A percentile compares a stretch with the other conserved stretches of the same genome.
phyloP scores from a whole-genome alignment of 148 eudicot genomes.

The Rhododendron kiyosumense region DNA sequence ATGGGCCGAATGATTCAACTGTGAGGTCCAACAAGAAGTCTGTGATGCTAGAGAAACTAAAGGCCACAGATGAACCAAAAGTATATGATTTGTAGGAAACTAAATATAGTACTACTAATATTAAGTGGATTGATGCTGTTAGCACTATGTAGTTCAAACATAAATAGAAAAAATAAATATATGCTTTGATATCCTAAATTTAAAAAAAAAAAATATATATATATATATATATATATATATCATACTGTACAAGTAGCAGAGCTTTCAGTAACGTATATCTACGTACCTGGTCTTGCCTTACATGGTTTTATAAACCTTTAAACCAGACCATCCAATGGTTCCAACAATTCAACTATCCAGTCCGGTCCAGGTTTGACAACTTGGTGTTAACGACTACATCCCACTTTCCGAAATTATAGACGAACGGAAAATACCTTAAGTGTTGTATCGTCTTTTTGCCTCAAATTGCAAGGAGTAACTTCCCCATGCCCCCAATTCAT shows the following conservation, averaged over 20 bases:
- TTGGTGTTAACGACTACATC: neutral
- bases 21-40: constrained; percentile 5
- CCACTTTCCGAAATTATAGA: neutral
- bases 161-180: neutral
- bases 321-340: constrained; percentile 5
- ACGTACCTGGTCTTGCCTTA: constrained; percentile 8
- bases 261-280: neutral
- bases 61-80: neutral
- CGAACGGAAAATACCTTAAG: constrained; percentile 41
- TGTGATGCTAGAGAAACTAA: neutral
- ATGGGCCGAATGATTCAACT: neutral
- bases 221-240: too few species aligned
- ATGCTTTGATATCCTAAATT: neutral
- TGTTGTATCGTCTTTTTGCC: constrained; percentile 17
- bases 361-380: constrained; percentile 12
- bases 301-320: neutral
- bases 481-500: constrained; percentile 18
- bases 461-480: constrained; percentile 14
- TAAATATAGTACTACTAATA: neutral
- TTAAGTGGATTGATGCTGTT: neutral
- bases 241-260: neutral
- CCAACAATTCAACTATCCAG: constrained; percentile 4
- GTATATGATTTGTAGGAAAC: neutral
- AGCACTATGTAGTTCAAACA: neutral
- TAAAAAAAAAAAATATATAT: neutral